Conservation (phyloP, 2,329 filamentous ascomycete genomes). For the Uncinocarpus reesii region DNA sequence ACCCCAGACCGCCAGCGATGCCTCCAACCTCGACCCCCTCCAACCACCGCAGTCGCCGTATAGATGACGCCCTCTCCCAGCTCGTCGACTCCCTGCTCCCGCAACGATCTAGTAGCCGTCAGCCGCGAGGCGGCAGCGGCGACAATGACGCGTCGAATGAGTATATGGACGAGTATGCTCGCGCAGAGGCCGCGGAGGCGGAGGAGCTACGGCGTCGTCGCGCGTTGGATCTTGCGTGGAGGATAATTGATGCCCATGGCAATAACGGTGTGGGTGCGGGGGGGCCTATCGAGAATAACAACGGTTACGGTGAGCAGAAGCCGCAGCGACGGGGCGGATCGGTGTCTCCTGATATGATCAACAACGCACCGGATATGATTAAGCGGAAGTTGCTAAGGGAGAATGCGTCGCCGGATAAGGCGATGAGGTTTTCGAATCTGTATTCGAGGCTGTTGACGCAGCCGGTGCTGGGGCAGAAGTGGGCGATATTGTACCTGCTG, state of each 20-base stretch:
- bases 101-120: too few relatives aligned
- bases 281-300: conserved; percentile 13
- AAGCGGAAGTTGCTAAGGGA: conserved; percentile 75
- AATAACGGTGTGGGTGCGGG: neutral
- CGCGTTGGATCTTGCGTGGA: conserved; percentile 32
- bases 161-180: conserved; percentile 26
- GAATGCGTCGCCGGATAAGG: conserved; percentile 62
- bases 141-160: conserved; percentile 28
- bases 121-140: conserved; percentile 27
- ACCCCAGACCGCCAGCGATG: conserved; percentile 6
- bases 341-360: conserved; percentile 45
- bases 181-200: conserved; percentile 29
- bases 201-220: conserved; percentile 31
- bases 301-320: conserved; percentile 15
- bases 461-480: conserved; percentile 88
- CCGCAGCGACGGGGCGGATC: conserved; percentile 9
- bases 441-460: conserved; percentile 83
- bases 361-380: conserved; percentile 87
- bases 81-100: conserved; percentile 35
- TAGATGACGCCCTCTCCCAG: conserved; percentile 37
- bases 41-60: conserved; percentile 29
- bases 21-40: conserved; percentile 25
- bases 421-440: conserved; percentile 76
- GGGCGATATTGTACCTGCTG: conserved; percentile 87
- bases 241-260: conserved; percentile 27